Base-by-base conservation (phyloP, 345 rosid species). In the Eucalyptus sideroxylon region DNA sequence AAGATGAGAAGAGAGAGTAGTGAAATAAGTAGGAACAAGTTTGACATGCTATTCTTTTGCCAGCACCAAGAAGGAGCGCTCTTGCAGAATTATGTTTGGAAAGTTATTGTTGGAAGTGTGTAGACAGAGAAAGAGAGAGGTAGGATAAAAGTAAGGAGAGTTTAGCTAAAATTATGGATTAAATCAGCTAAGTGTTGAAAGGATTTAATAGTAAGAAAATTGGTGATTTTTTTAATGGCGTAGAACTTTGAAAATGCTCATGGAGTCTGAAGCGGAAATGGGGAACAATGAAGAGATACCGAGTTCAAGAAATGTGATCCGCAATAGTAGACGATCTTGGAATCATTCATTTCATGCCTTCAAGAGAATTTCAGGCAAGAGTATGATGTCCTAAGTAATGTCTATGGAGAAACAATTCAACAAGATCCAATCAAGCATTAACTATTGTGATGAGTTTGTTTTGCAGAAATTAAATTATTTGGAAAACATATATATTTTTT, bases 21-120 rank as follows among this genome's bases (percentile, higher is more conserved):
- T 21, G 93, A 86, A 72, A 87, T 51, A 90, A 91, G 86, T 60
- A 91, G 80, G 89, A 92, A 72, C 87, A 88, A 16, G 55, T 69
- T 87, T 83, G 90, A 42, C 91, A 90, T 90, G 8, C 15, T 90
- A 40, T 11, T 77, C 47, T 77, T 40, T 77, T 21, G 85, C 27
- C 9, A 23, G 30, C 47, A 11, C 47, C 13, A 6, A 23, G 7
- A 21, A 23, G 7, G 27, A 77, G 16, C 11, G 47, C 47, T 11
- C 23, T 77, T 77, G 85, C 47, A 77, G 47, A 44, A 77, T 77
- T 40, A 40, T 5, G 85, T 40, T 40, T 6, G 85, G 85, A 77
- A 5, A 21, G 30, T 23, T 77, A 77, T 21, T 77, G 85, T 77
- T 77, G 85, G 16, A 77, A 40, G 85, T 40, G 85, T 21, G 9